Conservation (phyloP, 768 basidiomycete species). For the Pleurotus pulmonarius region DNA sequence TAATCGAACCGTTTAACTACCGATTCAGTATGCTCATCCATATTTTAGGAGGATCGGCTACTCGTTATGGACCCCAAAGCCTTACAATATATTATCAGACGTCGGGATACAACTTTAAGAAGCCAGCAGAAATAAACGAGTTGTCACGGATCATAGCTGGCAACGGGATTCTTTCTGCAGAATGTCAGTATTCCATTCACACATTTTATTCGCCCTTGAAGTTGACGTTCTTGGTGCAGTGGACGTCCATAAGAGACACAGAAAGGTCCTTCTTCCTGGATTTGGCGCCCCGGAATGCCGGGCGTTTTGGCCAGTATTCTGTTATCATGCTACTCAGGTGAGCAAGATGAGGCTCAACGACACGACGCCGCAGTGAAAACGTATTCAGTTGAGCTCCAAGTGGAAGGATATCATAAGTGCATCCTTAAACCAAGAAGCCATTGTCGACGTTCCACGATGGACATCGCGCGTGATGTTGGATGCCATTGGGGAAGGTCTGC, state of each 20-base stretch:
- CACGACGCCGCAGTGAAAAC: neutral
- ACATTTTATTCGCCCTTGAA: conserved; percentile 6
- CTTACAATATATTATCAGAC: neutral
- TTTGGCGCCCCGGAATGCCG: conserved; percentile 40
- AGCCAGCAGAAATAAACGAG: neutral
- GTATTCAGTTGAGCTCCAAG: conserved; percentile 38
- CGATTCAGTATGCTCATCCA: no score
- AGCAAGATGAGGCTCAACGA: neutral
- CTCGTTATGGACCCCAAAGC: neutral
- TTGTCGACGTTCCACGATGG: conserved; percentile 47
- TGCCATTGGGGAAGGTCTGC: conserved; percentile 45
- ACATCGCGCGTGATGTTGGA: conserved; percentile 48
- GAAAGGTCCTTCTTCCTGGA: conserved; percentile 42
- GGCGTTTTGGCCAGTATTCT: conserved; percentile 37
- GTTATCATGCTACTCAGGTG: conserved; percentile 29
- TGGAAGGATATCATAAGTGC: conserved; percentile 47
- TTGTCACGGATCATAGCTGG: neutral
- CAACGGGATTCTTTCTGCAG: conserved; percentile 17
- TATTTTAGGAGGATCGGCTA: neutral
- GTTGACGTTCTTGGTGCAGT: conserved; percentile 12
- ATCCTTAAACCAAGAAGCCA: conserved; percentile 32
- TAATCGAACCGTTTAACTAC: no score
- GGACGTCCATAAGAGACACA: conserved; percentile 41
- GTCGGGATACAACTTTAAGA: neutral
- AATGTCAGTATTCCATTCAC: conserved; percentile 25